phyloP scores from a whole-genome alignment of 192 early-diverging fungal genomes.

The Backusella tarrabulga region DNA sequence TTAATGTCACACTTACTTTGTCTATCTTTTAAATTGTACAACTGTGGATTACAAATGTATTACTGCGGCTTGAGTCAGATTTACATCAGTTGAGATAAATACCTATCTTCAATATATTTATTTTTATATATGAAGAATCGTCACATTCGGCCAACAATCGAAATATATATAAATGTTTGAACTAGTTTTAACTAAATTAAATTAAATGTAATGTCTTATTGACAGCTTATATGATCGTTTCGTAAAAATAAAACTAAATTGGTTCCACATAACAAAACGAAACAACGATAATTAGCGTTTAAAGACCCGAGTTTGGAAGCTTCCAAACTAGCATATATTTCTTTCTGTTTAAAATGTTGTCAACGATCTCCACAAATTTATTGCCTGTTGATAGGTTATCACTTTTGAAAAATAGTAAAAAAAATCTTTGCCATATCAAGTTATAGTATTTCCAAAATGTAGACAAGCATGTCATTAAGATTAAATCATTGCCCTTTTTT shows the following conservation, averaged over 20 bases:
- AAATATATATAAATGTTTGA: neutral
- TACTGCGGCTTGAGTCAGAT: neutral
- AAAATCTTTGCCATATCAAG: neutral
- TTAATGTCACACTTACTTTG: neutral
- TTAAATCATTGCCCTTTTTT: neutral
- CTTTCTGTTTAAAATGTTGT: neutral
- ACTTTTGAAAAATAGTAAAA: neutral
- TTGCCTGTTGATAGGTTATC: neutral
- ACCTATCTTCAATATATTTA: neutral
- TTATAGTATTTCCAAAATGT: neutral
- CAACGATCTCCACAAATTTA: neutral
- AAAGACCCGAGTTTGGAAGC: neutral
- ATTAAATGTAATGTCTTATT: neutral
- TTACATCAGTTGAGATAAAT: neutral
- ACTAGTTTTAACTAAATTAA: neutral
- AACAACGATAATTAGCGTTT: neutral
- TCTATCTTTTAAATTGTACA: neutral
- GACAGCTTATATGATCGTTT: neutral
- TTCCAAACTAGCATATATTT: neutral
- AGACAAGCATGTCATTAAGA: neutral
- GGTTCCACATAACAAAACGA: neutral
- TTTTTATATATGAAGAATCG: neutral
- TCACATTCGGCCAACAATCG: neutral
- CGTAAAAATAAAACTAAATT: neutral
- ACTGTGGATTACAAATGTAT: neutral